These are phyloP conservation scores for Cinchona pubescens DNA, from an alignment of 257 asterid genomes.

Conservation along the genomic window DNA sequence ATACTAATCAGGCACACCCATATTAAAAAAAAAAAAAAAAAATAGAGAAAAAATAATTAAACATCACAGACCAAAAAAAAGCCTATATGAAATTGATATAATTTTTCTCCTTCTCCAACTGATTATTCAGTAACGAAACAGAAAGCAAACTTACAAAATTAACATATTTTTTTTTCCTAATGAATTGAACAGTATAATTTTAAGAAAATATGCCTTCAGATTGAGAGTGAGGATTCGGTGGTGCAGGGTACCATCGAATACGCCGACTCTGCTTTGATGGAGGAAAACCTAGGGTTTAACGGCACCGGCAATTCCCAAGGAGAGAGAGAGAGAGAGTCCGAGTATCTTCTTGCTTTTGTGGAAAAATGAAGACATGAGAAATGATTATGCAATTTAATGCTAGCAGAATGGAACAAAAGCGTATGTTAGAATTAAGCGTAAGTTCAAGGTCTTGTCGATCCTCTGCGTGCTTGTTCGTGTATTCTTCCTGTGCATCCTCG, in stretches of 20 bases:
- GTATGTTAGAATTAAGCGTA: slow-evolving; percentile 37
- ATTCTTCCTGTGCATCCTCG: slow-evolving; percentile 29
- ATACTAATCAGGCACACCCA: neutral
- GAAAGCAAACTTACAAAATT: neutral
- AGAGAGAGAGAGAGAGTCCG: neutral
- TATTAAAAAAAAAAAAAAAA: too few species aligned
- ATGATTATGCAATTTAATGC: slow-evolving; percentile 17
- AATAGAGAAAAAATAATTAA: too few species aligned
- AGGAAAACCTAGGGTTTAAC: slow-evolving; percentile 32
- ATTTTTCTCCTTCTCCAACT: neutral
- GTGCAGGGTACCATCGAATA: slow-evolving; percentile 3
- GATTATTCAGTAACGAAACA: neutral
- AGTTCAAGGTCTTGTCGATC: slow-evolving; percentile 21
- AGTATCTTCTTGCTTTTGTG: neutral
- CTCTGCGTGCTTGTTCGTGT: slow-evolving; percentile 32
- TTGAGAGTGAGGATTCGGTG: neutral
- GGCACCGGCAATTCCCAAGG: slow-evolving; percentile 25
- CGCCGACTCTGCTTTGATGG: slow-evolving; percentile 4
- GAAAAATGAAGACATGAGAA: slow-evolving; percentile 24
- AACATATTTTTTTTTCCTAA: too few species aligned
- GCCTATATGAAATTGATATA: neutral
- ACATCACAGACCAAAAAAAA: neutral
- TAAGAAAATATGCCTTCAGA: slow-evolving; percentile 22
- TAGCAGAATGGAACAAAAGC: slow-evolving; percentile 18
- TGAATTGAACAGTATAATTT: neutral